Evolutionary conservation across 371 early-diverging fungal species (phyloP).

Genomic region (Saksenaea oblongispora): DNA sequence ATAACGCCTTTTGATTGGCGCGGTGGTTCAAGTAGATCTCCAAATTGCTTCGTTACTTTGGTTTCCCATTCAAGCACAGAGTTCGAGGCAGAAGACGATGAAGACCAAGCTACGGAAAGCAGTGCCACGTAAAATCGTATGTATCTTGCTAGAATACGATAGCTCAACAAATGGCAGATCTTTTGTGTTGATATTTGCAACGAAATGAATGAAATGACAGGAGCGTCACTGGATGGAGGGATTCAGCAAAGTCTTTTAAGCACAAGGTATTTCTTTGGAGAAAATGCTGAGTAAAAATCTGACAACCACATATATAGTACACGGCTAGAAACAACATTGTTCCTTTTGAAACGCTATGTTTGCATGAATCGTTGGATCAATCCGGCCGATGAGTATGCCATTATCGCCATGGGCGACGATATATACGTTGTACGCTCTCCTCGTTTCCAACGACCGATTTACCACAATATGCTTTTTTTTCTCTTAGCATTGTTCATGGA

Average conservation of each 20-base stretch:
- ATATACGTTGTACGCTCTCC: constrained; percentile 12
- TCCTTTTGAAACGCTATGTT: constrained; percentile 20
- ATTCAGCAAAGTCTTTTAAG: constrained; percentile 10
- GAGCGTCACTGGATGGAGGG: constrained; percentile 20
- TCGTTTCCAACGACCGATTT: neutral
- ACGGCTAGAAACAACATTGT: constrained; percentile 13
- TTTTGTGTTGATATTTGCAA: constrained; percentile 15
- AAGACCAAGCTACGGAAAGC: neutral
- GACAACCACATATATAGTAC: neutral
- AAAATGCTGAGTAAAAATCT: neutral
- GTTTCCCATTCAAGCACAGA: no score
- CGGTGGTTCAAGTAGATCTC: no score
- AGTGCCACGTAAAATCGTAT: neutral
- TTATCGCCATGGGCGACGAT: constrained; percentile 11
- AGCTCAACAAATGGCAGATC: neutral
- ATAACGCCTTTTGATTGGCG: no score
- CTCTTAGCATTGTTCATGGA: neutral
- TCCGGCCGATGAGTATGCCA: constrained; percentile 16
- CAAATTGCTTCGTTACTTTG: no score
- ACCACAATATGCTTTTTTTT: neutral
- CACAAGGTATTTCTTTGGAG: constrained; percentile 9
- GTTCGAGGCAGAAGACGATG: no score
- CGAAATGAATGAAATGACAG: constrained; percentile 19
- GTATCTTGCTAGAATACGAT: neutral
- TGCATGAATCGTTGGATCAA: constrained; percentile 9